Percentiles rank a stretch among this genome's conserved stretches.
phyloP scores from a whole-genome alignment of 2,329 filamentous ascomycete species.

The Trichoderma afroharzianum region DNA sequence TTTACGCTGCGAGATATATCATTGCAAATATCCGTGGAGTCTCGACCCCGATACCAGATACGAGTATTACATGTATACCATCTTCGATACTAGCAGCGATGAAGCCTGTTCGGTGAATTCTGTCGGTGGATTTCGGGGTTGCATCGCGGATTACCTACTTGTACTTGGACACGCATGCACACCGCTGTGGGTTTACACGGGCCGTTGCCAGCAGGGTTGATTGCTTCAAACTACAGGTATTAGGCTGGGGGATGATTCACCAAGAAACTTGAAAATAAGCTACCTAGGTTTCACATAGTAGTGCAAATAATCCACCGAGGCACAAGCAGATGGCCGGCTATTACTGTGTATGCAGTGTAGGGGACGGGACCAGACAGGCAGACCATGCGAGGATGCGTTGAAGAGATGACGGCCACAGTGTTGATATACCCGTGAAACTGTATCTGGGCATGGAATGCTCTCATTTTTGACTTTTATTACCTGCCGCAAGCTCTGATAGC shows the following conservation, averaged over 20 bases:
- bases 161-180: neutral
- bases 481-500: neutral
- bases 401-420: neutral
- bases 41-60: neutral
- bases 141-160: neutral
- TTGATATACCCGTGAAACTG: neutral
- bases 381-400: neutral
- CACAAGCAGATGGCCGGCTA: neutral
- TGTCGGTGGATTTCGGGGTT: neutral
- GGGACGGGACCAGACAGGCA: neutral
- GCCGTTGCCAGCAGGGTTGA: neutral
- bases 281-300: neutral
- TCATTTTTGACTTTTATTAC: neutral
- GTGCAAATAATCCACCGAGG: neutral
- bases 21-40: neutral
- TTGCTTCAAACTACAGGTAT: neutral
- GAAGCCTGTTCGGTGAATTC: neutral
- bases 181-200: neutral
- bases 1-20: neutral
- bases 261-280: neutral
- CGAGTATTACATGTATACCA: neutral
- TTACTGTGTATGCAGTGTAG: neutral
- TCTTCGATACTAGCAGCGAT: neutral
- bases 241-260: neutral
- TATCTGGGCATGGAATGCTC: neutral